These are phyloP conservation scores for Hypoxylon sp. DNA, from an alignment of 2,329 filamentous ascomycete genomes.

Conservation along the genomic window DNA sequence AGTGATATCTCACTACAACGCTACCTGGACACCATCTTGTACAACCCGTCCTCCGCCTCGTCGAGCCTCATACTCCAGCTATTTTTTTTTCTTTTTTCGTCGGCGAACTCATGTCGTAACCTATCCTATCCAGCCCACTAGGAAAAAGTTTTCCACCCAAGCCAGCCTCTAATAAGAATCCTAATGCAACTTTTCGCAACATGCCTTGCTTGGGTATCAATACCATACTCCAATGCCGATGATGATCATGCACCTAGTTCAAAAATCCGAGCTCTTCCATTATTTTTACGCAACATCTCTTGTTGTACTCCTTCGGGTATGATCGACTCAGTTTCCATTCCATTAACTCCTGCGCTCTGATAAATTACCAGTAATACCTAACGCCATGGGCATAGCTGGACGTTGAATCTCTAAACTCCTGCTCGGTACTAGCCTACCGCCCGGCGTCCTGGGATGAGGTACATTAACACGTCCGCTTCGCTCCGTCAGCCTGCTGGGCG, in stretches of 20 bases:
- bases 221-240: constrained; percentile 39
- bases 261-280: constrained; percentile 18
- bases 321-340: constrained; percentile 9
- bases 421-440: constrained; percentile 67
- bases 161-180: constrained; percentile 33
- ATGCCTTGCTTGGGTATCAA: constrained; percentile 41
- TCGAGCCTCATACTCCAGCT: constrained; percentile 5
- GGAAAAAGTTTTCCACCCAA: constrained; percentile 9
- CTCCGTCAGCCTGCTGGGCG: constrained; percentile 62
- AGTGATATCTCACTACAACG: constrained; percentile 16
- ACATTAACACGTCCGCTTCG: constrained; percentile 71
- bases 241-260: constrained; percentile 23
- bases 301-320: background rate
- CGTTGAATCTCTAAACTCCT: constrained; percentile 70
- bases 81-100: constrained; percentile 6
- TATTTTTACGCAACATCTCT: constrained; percentile 2
- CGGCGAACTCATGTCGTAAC: constrained; percentile 5
- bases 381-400: constrained; percentile 53
- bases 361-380: constrained; percentile 51
- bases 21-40: constrained; percentile 14
- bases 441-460: constrained; percentile 69
- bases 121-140: background rate
- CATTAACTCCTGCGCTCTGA: constrained; percentile 49
- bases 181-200: constrained; percentile 38
- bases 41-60: constrained; percentile 8